Evolutionary conservation across 805 yeast species (phyloP).

Genomic region (Kodamaea leandrae): DNA sequence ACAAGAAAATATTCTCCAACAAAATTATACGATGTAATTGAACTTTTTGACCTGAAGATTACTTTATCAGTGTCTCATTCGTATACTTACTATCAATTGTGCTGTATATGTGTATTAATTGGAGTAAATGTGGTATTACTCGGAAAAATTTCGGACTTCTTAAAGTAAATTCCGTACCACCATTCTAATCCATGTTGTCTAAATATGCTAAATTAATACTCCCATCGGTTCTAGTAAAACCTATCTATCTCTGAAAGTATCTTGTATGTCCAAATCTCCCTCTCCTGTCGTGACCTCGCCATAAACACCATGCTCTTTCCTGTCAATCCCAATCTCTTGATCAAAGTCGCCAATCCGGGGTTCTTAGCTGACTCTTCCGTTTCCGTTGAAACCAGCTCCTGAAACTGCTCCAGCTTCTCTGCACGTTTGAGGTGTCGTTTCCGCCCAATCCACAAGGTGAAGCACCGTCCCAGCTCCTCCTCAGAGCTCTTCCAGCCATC

Average conservation of each 20-base stretch:
- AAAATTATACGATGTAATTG: no score
- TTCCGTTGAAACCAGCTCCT: background rate
- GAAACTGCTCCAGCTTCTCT: background rate
- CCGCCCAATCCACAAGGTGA: slow-evolving; percentile 80
- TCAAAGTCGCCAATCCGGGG: slow-evolving; percentile 45
- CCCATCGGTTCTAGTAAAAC: slow-evolving; percentile 9
- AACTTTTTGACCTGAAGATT: no score
- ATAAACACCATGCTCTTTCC: slow-evolving; percentile 72
- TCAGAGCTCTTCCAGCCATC: slow-evolving; percentile 88
- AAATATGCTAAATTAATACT: background rate
- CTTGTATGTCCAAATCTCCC: slow-evolving; percentile 75
- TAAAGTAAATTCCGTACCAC: no score
- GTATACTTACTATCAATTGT: no score
- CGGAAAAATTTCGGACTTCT: no score
- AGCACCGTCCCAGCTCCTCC: slow-evolving; percentile 69
- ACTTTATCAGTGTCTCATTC: no score
- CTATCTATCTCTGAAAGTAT: slow-evolving; percentile 47
- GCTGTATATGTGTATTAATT: no score
- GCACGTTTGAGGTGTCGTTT: slow-evolving; percentile 44
- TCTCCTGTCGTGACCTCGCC: slow-evolving; percentile 77
- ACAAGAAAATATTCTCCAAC: no score
- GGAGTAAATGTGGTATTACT: no score
- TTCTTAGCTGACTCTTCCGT: slow-evolving; percentile 20
- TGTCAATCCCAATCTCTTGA: slow-evolving; percentile 57
- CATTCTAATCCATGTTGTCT: no score